Percentiles rank a stretch among this genome's conserved stretches.
Evolutionary conservation across 768 basidiomycete species (phyloP).

Genomic region (Pisolithus albus): DNA sequence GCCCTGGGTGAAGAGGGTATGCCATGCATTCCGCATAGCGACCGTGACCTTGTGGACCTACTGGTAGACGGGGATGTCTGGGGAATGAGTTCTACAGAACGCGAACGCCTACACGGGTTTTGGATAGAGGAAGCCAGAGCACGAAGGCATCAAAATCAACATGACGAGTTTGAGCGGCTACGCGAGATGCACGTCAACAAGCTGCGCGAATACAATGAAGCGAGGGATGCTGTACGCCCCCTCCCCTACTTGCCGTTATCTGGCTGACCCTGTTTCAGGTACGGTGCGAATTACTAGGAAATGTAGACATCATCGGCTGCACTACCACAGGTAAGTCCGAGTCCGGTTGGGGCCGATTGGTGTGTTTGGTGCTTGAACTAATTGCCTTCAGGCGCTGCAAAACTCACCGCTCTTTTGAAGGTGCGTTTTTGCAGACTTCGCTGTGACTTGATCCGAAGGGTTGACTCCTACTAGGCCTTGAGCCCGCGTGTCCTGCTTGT

Average conservation of each 20-base stretch:
- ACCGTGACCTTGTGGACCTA: slow-evolving; percentile 35
- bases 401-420: slow-evolving; percentile 49
- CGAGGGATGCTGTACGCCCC: slow-evolving; percentile 47
- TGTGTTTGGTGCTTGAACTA: neutral
- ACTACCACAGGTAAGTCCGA: slow-evolving; percentile 58
- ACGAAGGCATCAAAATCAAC: slow-evolving; percentile 22
- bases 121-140: slow-evolving; percentile 43
- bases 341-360: neutral
- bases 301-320: slow-evolving; percentile 62
- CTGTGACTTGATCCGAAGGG: neutral
- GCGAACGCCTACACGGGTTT: slow-evolving; percentile 34
- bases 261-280: slow-evolving; percentile 30
- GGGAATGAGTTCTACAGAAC: slow-evolving; percentile 47
- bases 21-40: slow-evolving; percentile 32
- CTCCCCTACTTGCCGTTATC: neutral
- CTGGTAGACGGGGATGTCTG: slow-evolving; percentile 38
- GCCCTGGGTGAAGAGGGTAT: slow-evolving; percentile 29
- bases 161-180: slow-evolving; percentile 37
- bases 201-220: slow-evolving; percentile 29
- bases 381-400: slow-evolving; percentile 53
- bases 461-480: slow-evolving; percentile 36
- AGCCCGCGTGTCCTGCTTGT: slow-evolving; percentile 59
- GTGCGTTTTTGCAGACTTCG: slow-evolving; percentile 26
- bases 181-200: slow-evolving; percentile 37
- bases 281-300: slow-evolving; percentile 46